phyloP scores from a whole-genome alignment of 495 filamentous ascomycete species.

The Hyaloscypha variabilis region DNA sequence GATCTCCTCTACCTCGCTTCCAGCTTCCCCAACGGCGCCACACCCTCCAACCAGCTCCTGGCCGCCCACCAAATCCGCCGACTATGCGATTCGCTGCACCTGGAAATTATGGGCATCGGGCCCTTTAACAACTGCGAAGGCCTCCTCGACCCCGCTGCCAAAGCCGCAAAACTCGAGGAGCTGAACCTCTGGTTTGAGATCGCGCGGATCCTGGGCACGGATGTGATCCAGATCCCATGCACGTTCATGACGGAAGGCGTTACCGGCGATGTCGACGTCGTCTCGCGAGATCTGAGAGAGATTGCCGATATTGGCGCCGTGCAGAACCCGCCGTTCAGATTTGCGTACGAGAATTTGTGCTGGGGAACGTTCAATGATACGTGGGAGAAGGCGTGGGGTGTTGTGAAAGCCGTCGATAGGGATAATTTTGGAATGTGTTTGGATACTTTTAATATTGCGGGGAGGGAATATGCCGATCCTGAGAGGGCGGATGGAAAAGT shows the following conservation, averaged over 20 bases:
- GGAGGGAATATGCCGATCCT: conserved; percentile 78
- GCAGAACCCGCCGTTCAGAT: conserved; percentile 55
- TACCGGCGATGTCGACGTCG: conserved; percentile 49
- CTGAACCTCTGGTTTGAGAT: conserved; percentile 72
- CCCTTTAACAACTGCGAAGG: conserved; percentile 83
- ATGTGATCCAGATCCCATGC: conserved; percentile 80
- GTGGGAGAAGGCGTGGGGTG: conserved; percentile 73
- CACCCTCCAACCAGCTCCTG: conserved; percentile 48
- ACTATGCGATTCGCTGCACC: conserved; percentile 58
- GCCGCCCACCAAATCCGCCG: conserved; percentile 59
- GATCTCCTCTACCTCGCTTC: conserved; percentile 67
- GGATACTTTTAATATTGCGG: conserved; percentile 85
- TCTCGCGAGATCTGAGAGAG: conserved; percentile 64
- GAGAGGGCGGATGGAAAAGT: conserved; percentile 55
- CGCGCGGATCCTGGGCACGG: conserved; percentile 69
- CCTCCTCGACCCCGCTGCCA: conserved; percentile 56
- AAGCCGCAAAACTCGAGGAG: conserved; percentile 62
- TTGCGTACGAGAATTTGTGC: conserved; percentile 87
- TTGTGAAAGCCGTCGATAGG: conserved; percentile 62
- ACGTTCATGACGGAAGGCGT: conserved; percentile 65
- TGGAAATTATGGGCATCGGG: conserved; percentile 73
- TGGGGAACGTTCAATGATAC: conserved; percentile 73
- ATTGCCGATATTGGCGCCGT: conserved; percentile 65
- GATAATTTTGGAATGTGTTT: conserved; percentile 77
- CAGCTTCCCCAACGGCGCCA: conserved; percentile 33